Conservation (phyloP, 768 basidiomycete genomes). For the Antrodiella citrinella region DNA sequence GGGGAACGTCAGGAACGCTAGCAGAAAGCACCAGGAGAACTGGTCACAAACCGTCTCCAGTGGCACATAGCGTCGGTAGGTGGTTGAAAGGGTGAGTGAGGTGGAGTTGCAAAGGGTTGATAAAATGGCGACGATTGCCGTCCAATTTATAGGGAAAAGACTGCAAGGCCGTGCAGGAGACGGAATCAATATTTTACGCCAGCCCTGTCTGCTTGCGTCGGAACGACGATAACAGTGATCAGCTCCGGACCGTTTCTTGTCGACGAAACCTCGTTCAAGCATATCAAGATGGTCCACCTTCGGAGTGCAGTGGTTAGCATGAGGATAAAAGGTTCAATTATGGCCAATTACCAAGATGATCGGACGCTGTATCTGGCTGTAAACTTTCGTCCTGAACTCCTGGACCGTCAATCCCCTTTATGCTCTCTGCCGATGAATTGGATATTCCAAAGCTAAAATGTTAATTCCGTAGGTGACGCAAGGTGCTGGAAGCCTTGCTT, state of each 20-base stretch:
- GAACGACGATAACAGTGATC: slow-evolving; percentile 21
- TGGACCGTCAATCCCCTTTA: slow-evolving; percentile 5
- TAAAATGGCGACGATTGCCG: slow-evolving; percentile 3
- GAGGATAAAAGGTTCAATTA: slow-evolving; percentile 12
- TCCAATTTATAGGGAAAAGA: slow-evolving; percentile 18
- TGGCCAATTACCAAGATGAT: slow-evolving; percentile 14
- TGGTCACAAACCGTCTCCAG: slow-evolving; percentile 51
- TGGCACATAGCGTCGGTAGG: slow-evolving; percentile 56
- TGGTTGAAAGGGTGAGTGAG: slow-evolving; percentile 15
- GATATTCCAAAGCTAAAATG: slow-evolving; percentile 26
- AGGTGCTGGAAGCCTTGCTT: not conserved
- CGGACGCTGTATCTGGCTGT: slow-evolving; percentile 12
- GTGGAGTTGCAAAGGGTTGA: slow-evolving; percentile 13
- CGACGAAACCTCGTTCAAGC: slow-evolving; percentile 16
- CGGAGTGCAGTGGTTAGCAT: slow-evolving; percentile 19
- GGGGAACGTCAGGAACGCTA: slow-evolving; percentile 13
- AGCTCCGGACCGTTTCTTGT: slow-evolving; percentile 18
- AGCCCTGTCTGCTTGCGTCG: slow-evolving; percentile 1
- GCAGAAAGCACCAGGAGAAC: too few relatives aligned
- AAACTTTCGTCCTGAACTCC: not conserved
- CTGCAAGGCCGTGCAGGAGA: slow-evolving; percentile 1
- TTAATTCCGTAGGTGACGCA: slow-evolving; percentile 16
- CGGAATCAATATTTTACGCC: slow-evolving; percentile 8
- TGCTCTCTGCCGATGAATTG: slow-evolving; percentile 8
- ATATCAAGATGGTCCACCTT: slow-evolving; percentile 22